A percentile compares a stretch with the other conserved stretches of the same genome.
These are phyloP conservation scores for Lonicera japonica DNA, from an alignment of 129 eudicot genomes.

Conservation along the genomic window DNA sequence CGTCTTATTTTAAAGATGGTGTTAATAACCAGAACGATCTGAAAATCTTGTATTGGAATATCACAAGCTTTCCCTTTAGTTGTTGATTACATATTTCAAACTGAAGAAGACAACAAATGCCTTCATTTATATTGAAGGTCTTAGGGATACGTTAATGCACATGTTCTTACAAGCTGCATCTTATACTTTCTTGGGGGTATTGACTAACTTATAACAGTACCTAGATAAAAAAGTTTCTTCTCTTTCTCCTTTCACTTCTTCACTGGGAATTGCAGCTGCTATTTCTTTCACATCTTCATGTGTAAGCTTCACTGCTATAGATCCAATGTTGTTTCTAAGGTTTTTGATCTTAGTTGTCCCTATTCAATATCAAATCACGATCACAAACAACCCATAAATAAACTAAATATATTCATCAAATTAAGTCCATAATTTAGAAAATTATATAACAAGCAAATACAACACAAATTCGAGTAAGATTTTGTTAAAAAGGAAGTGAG, in stretches of 20 bases:
- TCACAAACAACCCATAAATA: neutral
- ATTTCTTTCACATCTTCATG: conserved; percentile 36
- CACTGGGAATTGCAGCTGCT: conserved; percentile 26
- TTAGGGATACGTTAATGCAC: neutral
- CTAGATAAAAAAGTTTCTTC: conserved; percentile 11
- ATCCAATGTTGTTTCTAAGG: conserved; percentile 40
- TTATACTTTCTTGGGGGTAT: conserved; percentile 30
- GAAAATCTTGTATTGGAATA: no score
- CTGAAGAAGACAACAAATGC: neutral
- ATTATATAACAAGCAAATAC: no score
- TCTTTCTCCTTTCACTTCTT: conserved; percentile 44
- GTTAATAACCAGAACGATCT: neutral
- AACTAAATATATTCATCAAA: neutral
- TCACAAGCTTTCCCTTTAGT: no score
- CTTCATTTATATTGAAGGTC: no score
- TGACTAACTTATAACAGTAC: conserved; percentile 29
- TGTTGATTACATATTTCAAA: no score
- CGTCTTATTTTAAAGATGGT: neutral
- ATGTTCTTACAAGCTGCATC: conserved; percentile 3
- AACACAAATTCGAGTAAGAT: neutral
- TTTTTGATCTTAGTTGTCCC: conserved; percentile 57
- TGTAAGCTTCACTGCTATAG: conserved; percentile 35
- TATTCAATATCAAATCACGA: conserved; percentile 13
- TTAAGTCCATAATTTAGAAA: neutral
- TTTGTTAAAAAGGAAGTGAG: neutral